Conservation (phyloP, 768 basidiomycete species). For the Lyophyllum semitale region DNA sequence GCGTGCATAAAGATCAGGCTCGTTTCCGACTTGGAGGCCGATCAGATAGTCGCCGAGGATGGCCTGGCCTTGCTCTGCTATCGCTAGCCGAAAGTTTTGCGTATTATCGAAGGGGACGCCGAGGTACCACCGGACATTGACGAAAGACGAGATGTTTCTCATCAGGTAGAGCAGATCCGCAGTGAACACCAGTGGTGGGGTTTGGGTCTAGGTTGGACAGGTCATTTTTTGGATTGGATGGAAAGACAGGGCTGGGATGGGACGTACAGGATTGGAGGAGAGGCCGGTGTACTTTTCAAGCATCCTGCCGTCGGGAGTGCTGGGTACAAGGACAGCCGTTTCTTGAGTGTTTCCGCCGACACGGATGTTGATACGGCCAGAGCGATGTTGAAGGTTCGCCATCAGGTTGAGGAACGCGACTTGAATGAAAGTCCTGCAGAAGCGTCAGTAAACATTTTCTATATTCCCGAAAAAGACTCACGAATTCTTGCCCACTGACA, state of each 20-base stretch:
- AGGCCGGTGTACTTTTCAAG: too few relatives aligned
- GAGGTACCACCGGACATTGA: slow-evolving; percentile 69
- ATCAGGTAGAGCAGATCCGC: slow-evolving; percentile 67
- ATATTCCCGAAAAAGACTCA: slow-evolving; percentile 23
- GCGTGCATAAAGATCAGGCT: slow-evolving; percentile 44
- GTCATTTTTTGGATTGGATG: not conserved
- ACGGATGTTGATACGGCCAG: slow-evolving; percentile 63
- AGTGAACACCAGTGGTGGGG: slow-evolving; percentile 67
- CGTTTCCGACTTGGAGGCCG: too few relatives aligned
- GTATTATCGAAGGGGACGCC: too few relatives aligned
- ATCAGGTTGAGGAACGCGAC: slow-evolving; percentile 81
- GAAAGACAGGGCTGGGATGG: not conserved
- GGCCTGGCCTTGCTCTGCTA: slow-evolving; percentile 60
- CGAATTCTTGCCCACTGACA: slow-evolving; percentile 52
- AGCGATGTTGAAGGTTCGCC: slow-evolving; percentile 66
- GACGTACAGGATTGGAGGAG: slow-evolving; percentile 20
- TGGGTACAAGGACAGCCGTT: slow-evolving; percentile 50
- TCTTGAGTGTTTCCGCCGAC: slow-evolving; percentile 86
- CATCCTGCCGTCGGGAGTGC: slow-evolving; percentile 42
- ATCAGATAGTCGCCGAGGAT: too few relatives aligned
- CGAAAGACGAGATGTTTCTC: slow-evolving; percentile 58
- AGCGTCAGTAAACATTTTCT: slow-evolving; percentile 16
- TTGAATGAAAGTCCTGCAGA: slow-evolving; percentile 43
- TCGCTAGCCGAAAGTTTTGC: too few relatives aligned
- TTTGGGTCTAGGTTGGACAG: slow-evolving; percentile 51